These are phyloP conservation scores for Biancaea sappan DNA, from an alignment of 306 rosid species.

Conservation along the genomic window DNA sequence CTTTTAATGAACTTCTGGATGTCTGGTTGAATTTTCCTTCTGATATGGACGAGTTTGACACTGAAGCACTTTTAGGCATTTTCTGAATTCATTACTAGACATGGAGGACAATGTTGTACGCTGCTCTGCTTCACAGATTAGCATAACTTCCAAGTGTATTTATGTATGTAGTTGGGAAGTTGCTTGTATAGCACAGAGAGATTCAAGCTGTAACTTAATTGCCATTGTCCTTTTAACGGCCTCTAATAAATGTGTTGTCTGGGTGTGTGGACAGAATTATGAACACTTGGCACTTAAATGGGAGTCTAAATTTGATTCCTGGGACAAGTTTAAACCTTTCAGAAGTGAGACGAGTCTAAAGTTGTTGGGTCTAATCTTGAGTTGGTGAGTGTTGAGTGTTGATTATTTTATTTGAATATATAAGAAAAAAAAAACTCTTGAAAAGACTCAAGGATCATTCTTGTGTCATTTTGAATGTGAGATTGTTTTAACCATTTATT, in stretches of 20 bases:
- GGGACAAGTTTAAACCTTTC: too few relatives aligned
- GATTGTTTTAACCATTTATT: too few relatives aligned
- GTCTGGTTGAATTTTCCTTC: conserved; percentile 4
- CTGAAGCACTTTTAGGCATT: conserved; percentile 15
- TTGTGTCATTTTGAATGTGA: too few relatives aligned
- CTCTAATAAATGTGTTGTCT: conserved; percentile 22
- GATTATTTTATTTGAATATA: too few relatives aligned
- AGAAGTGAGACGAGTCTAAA: too few relatives aligned
- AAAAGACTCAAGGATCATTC: too few relatives aligned
- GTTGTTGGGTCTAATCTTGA: too few relatives aligned
- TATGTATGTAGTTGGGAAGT: conserved; percentile 26
- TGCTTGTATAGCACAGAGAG: conserved; percentile 14
- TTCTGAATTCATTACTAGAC: conserved; percentile 14
- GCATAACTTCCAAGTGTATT: conserved; percentile 29
- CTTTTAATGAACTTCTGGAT: conserved; percentile 5
- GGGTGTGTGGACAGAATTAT: conserved; percentile 20
- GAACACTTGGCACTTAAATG: conserved; percentile 26
- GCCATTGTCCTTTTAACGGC: neutral
- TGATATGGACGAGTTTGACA: conserved; percentile 14
- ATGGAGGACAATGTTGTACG: conserved; percentile 30
- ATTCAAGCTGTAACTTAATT: conserved; percentile 2
- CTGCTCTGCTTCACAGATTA: conserved; percentile 32
- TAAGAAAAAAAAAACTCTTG: too few relatives aligned
- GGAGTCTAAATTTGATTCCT: too few relatives aligned
- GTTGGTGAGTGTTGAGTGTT: too few relatives aligned